Base-by-base conservation (phyloP, 192 early-diverging fungal species). In the Paraglomus brasilianum region DNA sequence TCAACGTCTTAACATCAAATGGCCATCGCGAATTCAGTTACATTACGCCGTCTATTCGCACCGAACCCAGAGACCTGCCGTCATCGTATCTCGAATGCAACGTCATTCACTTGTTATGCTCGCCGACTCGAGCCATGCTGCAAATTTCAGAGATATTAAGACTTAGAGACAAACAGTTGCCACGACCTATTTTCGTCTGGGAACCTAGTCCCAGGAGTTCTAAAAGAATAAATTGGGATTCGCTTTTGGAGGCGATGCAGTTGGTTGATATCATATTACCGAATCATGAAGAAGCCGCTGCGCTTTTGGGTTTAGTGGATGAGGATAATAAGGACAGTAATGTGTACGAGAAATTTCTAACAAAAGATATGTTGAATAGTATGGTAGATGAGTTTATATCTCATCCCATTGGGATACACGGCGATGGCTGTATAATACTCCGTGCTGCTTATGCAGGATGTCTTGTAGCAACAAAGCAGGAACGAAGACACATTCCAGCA, bases 231-330 rank as follows among this genome's bases (percentile, higher is more conserved):
- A 71, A 70, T 41, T 67, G 59, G 9, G 19, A 58, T 19, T 58
- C 15, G 5, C 68, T 65, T 15, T 44, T 55, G 7, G 56, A 72
- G 22, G 68, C 64, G 2, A 74, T 72, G 46, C 53, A 66, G 17
- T 24, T 67, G 13, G 57, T 77, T 13, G 66, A 76, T 64, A 57
- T 81, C 8, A 21, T 81, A 19, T 73, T 68, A n/a, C 80, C 80
- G 0, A 81, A 81, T 60, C 77, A 81, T 51, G 77, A 81, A 57
- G 80, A 81, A 48, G 71, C 73, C 4, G 80, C 77, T 1, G 63
- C 46, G 2, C 66, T 81, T 19, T 60, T 78, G 5, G 75, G 75
- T 5, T 68, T 57, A 19, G 61, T 71, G 14, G 42, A 49, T 13
- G 56, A 39, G 21, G 40, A 58, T 40, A 24, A 72, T 47, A 48